Percentiles rank a stretch among this genome's conserved stretches.
Evolutionary conservation across 2,329 filamentous ascomycete genomes (phyloP).

Genomic region (Tolypocladium album): DNA sequence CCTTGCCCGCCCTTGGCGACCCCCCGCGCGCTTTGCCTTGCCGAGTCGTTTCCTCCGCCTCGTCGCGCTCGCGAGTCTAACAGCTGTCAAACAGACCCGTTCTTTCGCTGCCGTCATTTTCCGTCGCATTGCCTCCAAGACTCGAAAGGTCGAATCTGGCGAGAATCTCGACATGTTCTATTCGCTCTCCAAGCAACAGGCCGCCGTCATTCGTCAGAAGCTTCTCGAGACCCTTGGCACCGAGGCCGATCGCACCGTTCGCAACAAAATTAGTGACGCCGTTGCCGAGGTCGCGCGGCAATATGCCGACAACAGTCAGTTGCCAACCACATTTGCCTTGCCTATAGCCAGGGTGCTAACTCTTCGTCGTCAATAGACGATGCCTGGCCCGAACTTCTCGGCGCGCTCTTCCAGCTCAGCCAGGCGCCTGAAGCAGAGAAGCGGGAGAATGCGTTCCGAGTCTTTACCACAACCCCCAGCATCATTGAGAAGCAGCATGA

Average conservation of each 20-base stretch:
- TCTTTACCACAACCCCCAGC: slow-evolving; percentile 88
- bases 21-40: not conserved
- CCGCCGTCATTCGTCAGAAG: slow-evolving; percentile 70
- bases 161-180: slow-evolving; percentile 78
- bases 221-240: slow-evolving; percentile 65
- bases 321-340: not conserved
- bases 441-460: slow-evolving; percentile 86
- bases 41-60: not conserved
- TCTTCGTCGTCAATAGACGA: slow-evolving; percentile 45
- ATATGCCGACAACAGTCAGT: slow-evolving; percentile 82
- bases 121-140: slow-evolving; percentile 83
- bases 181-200: slow-evolving; percentile 63
- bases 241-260: slow-evolving; percentile 63
- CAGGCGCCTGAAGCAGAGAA: slow-evolving; percentile 74
- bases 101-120: slow-evolving; percentile 92
- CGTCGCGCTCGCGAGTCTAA: not conserved
- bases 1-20: not conserved
- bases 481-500: slow-evolving; percentile 97
- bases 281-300: slow-evolving; percentile 91
- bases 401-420: slow-evolving; percentile 79
- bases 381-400: slow-evolving; percentile 81
- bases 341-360: slow-evolving; percentile 8
- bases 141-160: slow-evolving; percentile 62
- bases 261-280: slow-evolving; percentile 96
- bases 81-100: slow-evolving; percentile 50